Evolutionary conservation across 495 filamentous ascomycete species (phyloP).

Genomic region (Friedmanniomyces endolithicus): DNA sequence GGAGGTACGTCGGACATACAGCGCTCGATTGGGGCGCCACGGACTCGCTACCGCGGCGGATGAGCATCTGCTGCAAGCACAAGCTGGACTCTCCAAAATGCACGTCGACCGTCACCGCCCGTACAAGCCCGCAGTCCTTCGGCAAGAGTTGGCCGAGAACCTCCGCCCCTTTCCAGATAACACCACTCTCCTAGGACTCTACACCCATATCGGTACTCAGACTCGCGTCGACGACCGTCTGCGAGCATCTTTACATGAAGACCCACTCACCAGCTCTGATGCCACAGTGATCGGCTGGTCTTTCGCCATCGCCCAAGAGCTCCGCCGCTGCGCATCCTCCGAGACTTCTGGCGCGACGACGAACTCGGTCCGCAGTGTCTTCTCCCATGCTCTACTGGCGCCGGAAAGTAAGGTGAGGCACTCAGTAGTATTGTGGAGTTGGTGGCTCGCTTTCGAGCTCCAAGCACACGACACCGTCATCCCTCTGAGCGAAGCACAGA

Average conservation of each 20-base stretch:
- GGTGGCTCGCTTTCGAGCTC: slow-evolving; percentile 25
- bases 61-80: slow-evolving; percentile 29
- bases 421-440: slow-evolving; percentile 22
- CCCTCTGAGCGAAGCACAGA: neutral
- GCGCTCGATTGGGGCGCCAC: neutral
- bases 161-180: slow-evolving; percentile 59
- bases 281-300: slow-evolving; percentile 40
- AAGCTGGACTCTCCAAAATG: slow-evolving; percentile 51
- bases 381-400: slow-evolving; percentile 17
- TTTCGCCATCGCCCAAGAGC: slow-evolving; percentile 57
- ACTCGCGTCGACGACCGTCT: slow-evolving; percentile 56
- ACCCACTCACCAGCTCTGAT: slow-evolving; percentile 28
- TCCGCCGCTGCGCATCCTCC: slow-evolving; percentile 7
- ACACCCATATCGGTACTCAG: slow-evolving; percentile 30
- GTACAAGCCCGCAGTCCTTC: slow-evolving; percentile 53
- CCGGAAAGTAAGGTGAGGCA: slow-evolving; percentile 18
- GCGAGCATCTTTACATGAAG: slow-evolving; percentile 43
- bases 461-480: neutral
- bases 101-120: slow-evolving; percentile 39
- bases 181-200: slow-evolving; percentile 61
- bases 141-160: slow-evolving; percentile 45
- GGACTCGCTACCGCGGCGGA: neutral
- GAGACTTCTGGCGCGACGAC: slow-evolving; percentile 15
- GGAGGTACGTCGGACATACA: neutral
- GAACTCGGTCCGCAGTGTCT: slow-evolving; percentile 23